These are phyloP conservation scores for Gossypium davidsonii DNA, from an alignment of 441 rosid genomes.

Conservation along the genomic window DNA sequence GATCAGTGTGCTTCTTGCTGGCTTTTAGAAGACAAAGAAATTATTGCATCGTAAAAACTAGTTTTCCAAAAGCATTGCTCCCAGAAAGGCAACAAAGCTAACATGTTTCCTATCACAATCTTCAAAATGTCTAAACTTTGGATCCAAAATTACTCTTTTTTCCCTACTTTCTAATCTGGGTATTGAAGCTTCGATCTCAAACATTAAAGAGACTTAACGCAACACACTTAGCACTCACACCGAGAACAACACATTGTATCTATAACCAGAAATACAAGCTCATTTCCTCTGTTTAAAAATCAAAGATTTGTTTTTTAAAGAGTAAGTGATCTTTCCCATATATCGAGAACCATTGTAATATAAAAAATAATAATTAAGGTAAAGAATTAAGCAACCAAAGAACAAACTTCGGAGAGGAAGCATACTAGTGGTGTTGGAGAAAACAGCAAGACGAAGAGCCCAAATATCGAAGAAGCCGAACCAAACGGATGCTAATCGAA, in stretches of 20 bases:
- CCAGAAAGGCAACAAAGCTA: neutral
- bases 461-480: conserved; percentile 33
- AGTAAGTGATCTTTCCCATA: neutral
- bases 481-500: conserved; percentile 34
- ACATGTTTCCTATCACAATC: neutral
- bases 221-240: conserved; percentile 12
- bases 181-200: conserved; percentile 9
- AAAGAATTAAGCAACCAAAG: neutral
- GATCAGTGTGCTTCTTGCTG: neutral
- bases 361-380: neutral
- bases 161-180: neutral
- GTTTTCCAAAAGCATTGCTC: conserved; percentile 1
- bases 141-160: conserved; percentile 9
- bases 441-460: conserved; percentile 32
- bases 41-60: neutral
- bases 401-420: neutral
- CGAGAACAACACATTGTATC: conserved; percentile 1
- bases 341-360: neutral
- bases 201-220: neutral
- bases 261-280: neutral
- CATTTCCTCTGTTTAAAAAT: neutral
- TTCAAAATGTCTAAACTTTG: conserved; percentile 2
- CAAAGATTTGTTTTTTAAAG: neutral
- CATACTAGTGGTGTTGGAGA: conserved; percentile 24
- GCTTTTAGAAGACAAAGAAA: neutral